phyloP scores from a whole-genome alignment of 768 basidiomycete species.

The Tylopilus plumbeoviolaceoides region DNA sequence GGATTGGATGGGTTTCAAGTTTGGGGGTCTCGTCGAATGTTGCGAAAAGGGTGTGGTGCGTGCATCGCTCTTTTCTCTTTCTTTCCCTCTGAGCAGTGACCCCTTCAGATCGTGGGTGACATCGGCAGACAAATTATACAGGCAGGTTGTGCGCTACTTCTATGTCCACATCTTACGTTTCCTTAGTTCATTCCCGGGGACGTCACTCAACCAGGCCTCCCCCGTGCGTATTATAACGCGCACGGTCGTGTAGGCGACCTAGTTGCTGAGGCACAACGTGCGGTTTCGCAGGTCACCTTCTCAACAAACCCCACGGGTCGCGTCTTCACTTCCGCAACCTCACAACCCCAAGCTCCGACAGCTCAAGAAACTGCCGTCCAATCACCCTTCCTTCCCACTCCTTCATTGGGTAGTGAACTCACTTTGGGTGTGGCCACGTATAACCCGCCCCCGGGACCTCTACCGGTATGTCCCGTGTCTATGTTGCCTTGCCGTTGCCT shows the following conservation, averaged over 20 bases:
- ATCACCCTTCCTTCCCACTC: slow-evolving; percentile 27
- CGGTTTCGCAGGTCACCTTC: slow-evolving; percentile 51
- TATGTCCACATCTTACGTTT: not conserved
- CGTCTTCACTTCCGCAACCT: not conserved
- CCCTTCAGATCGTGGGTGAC: slow-evolving; percentile 43
- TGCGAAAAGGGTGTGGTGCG: slow-evolving; percentile 72
- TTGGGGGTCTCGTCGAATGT: slow-evolving; percentile 80
- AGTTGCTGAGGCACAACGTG: slow-evolving; percentile 57
- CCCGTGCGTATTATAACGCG: slow-evolving; percentile 67
- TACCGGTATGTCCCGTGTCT: slow-evolving; percentile 16
- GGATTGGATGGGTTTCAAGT: slow-evolving; percentile 77
- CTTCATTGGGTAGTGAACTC: slow-evolving; percentile 32
- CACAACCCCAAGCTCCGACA: slow-evolving; percentile 1
- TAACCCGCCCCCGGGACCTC: slow-evolving; percentile 8
- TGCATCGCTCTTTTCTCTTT: slow-evolving; percentile 1
- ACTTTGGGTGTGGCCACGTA: slow-evolving; percentile 18
- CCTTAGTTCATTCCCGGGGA: slow-evolving; percentile 74
- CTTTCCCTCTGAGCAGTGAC: not conserved
- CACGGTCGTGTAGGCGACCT: slow-evolving; percentile 59
- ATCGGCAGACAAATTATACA: slow-evolving; percentile 46
- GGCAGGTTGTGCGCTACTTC: slow-evolving; percentile 16
- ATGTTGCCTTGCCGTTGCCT: slow-evolving; percentile 18
- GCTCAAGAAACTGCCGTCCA: slow-evolving; percentile 1
- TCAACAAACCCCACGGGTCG: slow-evolving; percentile 35
- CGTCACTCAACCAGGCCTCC: slow-evolving; percentile 73